phyloP scores from a whole-genome alignment of 1,284 basidiomycete species.

The Erythrobasidium hasegawianum region DNA sequence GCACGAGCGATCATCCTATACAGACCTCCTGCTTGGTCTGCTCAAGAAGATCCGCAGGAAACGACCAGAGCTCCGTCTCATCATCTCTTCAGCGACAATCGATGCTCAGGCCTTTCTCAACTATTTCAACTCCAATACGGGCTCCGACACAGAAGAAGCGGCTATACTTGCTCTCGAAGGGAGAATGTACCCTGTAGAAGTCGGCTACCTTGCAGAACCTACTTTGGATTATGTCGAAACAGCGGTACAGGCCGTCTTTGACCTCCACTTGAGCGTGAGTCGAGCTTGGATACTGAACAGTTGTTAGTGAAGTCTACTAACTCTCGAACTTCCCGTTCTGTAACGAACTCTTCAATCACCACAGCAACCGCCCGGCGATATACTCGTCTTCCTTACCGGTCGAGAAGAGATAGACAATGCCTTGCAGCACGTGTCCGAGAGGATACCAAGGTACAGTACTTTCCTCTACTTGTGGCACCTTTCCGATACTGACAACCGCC shows the following conservation, averaged over 20 bases:
- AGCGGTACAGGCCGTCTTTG: slow-evolving; percentile 49
- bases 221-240: slow-evolving; percentile 48
- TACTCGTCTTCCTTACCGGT: slow-evolving; percentile 51
- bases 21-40: slow-evolving; percentile 50
- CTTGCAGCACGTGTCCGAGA: slow-evolving; percentile 73
- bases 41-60: slow-evolving; percentile 69
- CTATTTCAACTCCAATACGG: slow-evolving; percentile 66
- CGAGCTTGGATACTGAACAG: too few species aligned
- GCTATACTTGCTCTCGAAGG: slow-evolving; percentile 50
- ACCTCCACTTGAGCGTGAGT: slow-evolving; percentile 59
- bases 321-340: too few species aligned
- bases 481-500: background rate
- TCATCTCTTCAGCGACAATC: slow-evolving; percentile 92
- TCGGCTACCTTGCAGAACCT: slow-evolving; percentile 49
- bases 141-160: slow-evolving; percentile 45
- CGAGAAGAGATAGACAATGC: slow-evolving; percentile 62
- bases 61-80: slow-evolving; percentile 77
- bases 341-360: too few species aligned
- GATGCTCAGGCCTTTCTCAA: slow-evolving; percentile 83
- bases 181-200: slow-evolving; percentile 49
- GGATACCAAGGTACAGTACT: slow-evolving; percentile 71
- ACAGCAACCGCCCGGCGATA: slow-evolving; percentile 53
- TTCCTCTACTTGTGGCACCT: slow-evolving; percentile 43
- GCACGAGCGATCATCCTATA: slow-evolving; percentile 50
- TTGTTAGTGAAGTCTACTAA: too few species aligned